These are phyloP conservation scores for Zalaria obscura DNA, from an alignment of 2,329 filamentous ascomycete species.

Conservation along the genomic window DNA sequence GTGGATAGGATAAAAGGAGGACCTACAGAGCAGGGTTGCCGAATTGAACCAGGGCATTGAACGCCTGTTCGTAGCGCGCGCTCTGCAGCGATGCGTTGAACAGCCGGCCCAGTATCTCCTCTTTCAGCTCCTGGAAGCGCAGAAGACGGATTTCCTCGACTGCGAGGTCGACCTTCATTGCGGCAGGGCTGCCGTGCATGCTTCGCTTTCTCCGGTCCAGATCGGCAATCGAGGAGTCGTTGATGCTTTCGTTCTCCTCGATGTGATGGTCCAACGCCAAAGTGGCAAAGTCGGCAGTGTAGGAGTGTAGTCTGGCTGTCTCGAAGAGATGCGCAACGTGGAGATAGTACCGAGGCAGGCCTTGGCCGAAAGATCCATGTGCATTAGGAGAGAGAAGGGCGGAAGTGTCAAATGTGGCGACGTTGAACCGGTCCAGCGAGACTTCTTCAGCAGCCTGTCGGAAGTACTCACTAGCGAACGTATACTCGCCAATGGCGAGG, in stretches of 20 bases:
- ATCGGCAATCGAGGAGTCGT: conserved; percentile 11
- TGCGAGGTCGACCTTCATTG: conserved; percentile 12
- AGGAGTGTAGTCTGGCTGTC: conserved; percentile 58
- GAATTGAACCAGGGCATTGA: conserved; percentile 62
- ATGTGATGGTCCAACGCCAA: conserved; percentile 24
- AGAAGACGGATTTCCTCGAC: conserved; percentile 20
- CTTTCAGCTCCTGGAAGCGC: conserved; percentile 27
- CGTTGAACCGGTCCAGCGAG: conserved; percentile 8
- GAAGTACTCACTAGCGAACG: conserved; percentile 61
- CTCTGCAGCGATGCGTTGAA: conserved; percentile 73
- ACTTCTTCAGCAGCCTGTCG: conserved; percentile 48
- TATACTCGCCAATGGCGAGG: conserved; percentile 59
- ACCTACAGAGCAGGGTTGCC: conserved; percentile 49
- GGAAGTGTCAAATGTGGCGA: conserved; percentile 27
- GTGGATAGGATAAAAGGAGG: neutral
- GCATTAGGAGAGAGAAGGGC: conserved; percentile 65
- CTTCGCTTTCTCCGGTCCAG: conserved; percentile 14
- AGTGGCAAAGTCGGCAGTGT: conserved; percentile 71
- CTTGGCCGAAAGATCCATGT: conserved; percentile 51
- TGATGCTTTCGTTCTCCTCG: conserved; percentile 5
- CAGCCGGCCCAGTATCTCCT: conserved; percentile 66
- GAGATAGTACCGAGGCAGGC: conserved; percentile 70
- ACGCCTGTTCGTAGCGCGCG: conserved; percentile 69
- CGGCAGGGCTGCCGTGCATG: conserved; percentile 13
- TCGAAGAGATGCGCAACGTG: conserved; percentile 79